A percentile compares a stretch with the other conserved stretches of the same genome.
These are phyloP conservation scores for Ciborinia camelliae DNA, from an alignment of 2,329 filamentous ascomycete genomes.

Conservation along the genomic window DNA sequence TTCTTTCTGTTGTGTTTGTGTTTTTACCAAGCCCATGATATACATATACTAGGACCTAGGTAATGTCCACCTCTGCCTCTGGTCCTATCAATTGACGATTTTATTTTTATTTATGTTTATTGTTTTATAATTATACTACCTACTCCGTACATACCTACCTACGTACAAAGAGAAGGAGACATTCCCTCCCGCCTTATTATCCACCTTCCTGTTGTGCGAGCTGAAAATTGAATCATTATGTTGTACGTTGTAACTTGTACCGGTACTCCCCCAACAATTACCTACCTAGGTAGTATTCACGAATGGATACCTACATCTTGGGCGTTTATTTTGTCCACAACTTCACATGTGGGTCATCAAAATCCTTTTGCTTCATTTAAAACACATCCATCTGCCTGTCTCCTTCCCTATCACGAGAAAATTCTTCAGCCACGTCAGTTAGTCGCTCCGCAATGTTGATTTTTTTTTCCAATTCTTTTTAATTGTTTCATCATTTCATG, in stretches of 20 bases:
- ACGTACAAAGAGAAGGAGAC: slow-evolving; percentile 8
- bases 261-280: neutral
- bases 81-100: neutral
- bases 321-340: neutral
- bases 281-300: neutral
- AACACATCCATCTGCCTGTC: neutral
- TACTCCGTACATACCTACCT: no score
- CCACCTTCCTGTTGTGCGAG: slow-evolving; percentile 16
- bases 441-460: slow-evolving; percentile 1
- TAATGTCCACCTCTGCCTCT: no score
- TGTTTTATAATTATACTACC: no score
- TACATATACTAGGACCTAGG: neutral
- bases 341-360: neutral
- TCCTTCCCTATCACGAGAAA: slow-evolving; percentile 11
- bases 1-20: slow-evolving; percentile 2
- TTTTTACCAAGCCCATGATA: neutral
- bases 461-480: neutral
- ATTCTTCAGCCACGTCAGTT: slow-evolving; percentile 15
- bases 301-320: neutral
- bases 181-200: slow-evolving; percentile 1
- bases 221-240: slow-evolving; percentile 12
- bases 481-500: slow-evolving; percentile 14
- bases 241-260: no score
- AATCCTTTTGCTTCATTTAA: neutral
- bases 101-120: no score